Percentiles rank a stretch among this genome's conserved stretches.
Conservation (phyloP, 1,284 basidiomycete genomes). For the Phaffia rhodozyma region DNA sequence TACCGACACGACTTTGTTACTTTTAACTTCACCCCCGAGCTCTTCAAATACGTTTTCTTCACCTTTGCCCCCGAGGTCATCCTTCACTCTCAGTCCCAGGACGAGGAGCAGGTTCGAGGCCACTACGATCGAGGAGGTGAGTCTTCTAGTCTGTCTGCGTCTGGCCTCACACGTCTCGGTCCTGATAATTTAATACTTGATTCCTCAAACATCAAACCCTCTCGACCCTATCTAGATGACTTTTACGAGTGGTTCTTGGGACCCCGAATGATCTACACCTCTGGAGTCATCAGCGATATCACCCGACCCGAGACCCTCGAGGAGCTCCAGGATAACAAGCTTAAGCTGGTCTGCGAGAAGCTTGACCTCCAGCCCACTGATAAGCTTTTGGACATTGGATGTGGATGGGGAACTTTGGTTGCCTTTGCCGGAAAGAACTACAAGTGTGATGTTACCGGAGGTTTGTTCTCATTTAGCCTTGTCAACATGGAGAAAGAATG, state of each 20-base stretch:
- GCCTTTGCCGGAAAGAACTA: slow-evolving; percentile 97
- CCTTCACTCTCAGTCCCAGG: slow-evolving; percentile 77
- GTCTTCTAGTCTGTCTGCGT: slow-evolving; percentile 21
- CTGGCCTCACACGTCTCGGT: background rate
- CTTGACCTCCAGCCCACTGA: slow-evolving; percentile 74
- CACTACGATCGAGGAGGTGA: slow-evolving; percentile 74
- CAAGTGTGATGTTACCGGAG: slow-evolving; percentile 81
- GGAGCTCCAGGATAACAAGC: slow-evolving; percentile 96
- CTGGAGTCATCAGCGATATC: slow-evolving; percentile 70
- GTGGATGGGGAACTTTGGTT: slow-evolving; percentile 94
- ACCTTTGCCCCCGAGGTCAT: slow-evolving; percentile 86
- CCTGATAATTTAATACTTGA: too few species aligned
- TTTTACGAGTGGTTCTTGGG: slow-evolving; percentile 94
- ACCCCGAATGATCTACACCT: slow-evolving; percentile 95
- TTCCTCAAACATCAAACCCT: too few species aligned
- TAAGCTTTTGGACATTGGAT: slow-evolving; percentile 78
- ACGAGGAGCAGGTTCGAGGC: slow-evolving; percentile 89
- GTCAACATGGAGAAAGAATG: background rate
- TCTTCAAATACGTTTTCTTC: slow-evolving; percentile 89
- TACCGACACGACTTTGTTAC: slow-evolving; percentile 91
- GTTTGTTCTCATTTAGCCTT: slow-evolving; percentile 21
- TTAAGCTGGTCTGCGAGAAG: slow-evolving; percentile 88
- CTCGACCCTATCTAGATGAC: slow-evolving; percentile 46
- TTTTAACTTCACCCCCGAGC: slow-evolving; percentile 70
- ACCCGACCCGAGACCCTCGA: slow-evolving; percentile 75